Base-by-base conservation (phyloP, 177 flowering plant species). In the Telopea speciosissima region DNA sequence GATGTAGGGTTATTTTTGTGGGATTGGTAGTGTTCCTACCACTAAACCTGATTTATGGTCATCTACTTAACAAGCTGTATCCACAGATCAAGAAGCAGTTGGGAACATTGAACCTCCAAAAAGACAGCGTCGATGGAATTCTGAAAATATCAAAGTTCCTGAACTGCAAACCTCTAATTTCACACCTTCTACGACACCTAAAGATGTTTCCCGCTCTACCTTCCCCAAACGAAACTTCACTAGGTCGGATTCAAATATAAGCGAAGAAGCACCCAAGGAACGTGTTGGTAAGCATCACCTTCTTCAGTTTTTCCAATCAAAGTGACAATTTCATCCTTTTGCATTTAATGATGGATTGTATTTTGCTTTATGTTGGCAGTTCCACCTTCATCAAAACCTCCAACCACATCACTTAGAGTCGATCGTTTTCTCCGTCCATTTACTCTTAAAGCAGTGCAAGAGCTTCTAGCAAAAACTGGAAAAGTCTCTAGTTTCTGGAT, bases 31-130 rank as follows among this genome's bases (percentile, higher is more conserved):
- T 58, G 14, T 49, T 49, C 6, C 22, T 58, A 21, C 61, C 23
- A 12, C 9, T 7, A 58, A 58, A 58, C 9, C 24, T 58, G 22
- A 58, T 58, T 58, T 9, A 3, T n/a, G 22, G 61, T n/a, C 61
- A 8, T 58, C 54, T 49, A 13, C 8, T 49, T 49, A 13, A 49
- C 19, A 49, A 49, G 54, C 24, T 72, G 65, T 59, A 11, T 68
- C 59, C 24, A 25, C 81, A 87, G 96, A 87, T 80, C 83, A 88
- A 80, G 88, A 78, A 77, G 79, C 77, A 5, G 81, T 56, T 69
- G 85, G 80, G 54, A 82, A 70, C 73, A 81, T 59, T 76, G 78
- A 69, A 9, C 64, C 65, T 69, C 24, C 64, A 3, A 69, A 60
- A 24, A 56, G 65, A 40, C 64, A 58, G 65, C 71, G 64, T 10